Percentiles rank a stretch among this genome's conserved stretches.
Evolutionary conservation across 805 yeast genomes (phyloP).

Genomic region (Yarrowia alimentaria): DNA sequence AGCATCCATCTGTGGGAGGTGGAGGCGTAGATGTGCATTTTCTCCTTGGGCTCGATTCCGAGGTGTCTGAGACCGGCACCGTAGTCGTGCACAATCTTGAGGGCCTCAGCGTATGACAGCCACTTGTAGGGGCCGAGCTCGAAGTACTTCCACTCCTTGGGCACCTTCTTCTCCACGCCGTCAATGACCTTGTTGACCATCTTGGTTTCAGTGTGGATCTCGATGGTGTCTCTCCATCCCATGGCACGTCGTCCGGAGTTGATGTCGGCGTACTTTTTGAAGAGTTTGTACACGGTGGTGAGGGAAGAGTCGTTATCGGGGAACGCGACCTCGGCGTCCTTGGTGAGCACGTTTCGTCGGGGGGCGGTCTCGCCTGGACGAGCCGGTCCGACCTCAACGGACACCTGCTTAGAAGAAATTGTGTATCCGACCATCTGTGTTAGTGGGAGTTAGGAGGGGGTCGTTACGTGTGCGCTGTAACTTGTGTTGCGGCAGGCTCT

Average conservation of each 20-base stretch:
- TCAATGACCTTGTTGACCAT: constrained; percentile 70
- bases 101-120: constrained; percentile 60
- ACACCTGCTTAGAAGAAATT: constrained; percentile 29
- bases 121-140: constrained; percentile 73
- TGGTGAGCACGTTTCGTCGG: constrained; percentile 39
- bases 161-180: constrained; percentile 68
- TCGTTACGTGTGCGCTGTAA: too few relatives aligned
- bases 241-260: constrained; percentile 56
- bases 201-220: constrained; percentile 73
- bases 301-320: constrained; percentile 63
- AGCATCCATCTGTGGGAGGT: constrained; percentile 93
- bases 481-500: too few relatives aligned
- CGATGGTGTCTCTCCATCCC: constrained; percentile 77
- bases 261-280: constrained; percentile 58
- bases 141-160: constrained; percentile 84
- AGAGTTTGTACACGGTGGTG: constrained; percentile 66
- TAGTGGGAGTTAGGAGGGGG: too few relatives aligned
- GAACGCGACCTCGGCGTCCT: constrained; percentile 47
- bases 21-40: constrained; percentile 79
- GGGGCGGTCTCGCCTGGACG: constrained; percentile 41
- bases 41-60: constrained; percentile 67
- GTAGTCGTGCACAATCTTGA: constrained; percentile 48
- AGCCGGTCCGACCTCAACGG: constrained; percentile 41
- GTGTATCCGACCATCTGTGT: constrained; percentile 16
- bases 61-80: constrained; percentile 75